These are phyloP conservation scores for Triadica sebifera DNA, from an alignment of 345 rosid species.

Conservation along the genomic window DNA sequence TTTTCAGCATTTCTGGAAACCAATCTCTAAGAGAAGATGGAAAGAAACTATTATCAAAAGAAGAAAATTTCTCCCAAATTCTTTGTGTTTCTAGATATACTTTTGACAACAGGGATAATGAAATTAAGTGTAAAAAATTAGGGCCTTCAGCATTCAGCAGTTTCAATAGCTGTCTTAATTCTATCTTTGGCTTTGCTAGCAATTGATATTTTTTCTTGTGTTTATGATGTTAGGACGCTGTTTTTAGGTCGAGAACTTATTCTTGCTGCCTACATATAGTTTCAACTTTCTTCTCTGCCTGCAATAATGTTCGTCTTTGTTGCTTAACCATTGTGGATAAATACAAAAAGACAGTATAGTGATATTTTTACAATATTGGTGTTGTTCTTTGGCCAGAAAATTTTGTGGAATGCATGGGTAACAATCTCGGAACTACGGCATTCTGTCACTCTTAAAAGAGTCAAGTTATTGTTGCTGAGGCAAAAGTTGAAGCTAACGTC, in stretches of 20 bases:
- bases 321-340: not conserved
- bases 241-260: conserved; percentile 1
- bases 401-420: conserved; percentile 82
- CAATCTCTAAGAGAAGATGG: too few species aligned
- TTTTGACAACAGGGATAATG: too few species aligned
- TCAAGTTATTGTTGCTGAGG: conserved; percentile 67
- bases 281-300: not conserved
- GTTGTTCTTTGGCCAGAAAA: conserved; percentile 49
- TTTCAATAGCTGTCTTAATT: not conserved
- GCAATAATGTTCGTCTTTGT: not conserved
- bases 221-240: not conserved
- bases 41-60: too few species aligned
- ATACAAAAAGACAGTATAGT: too few species aligned
- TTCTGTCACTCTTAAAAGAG: conserved; percentile 72
- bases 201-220: not conserved
- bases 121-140: too few species aligned
- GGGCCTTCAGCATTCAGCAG: not conserved
- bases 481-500: conserved; percentile 80
- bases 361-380: conserved; percentile 13
- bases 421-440: conserved; percentile 69
- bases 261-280: not conserved
- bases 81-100: too few species aligned
- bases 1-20: not conserved
- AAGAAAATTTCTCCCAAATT: too few species aligned
- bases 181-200: not conserved